Evolutionary conservation across 1,284 basidiomycete genomes (phyloP).

Genomic region (Rhizoctonia solani): DNA sequence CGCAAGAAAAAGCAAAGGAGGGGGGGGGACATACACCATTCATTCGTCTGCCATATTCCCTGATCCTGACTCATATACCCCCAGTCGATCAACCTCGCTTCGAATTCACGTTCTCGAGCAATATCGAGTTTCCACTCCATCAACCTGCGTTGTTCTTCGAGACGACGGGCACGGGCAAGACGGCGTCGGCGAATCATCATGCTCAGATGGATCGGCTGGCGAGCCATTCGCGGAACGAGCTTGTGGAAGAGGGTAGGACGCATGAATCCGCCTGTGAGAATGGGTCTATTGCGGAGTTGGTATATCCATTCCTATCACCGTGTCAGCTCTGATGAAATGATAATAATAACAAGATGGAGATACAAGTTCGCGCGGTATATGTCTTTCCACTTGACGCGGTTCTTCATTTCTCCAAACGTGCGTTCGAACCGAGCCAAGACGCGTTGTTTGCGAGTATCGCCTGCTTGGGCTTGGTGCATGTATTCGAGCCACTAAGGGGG

Average conservation of each 20-base stretch:
- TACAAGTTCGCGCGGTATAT: constrained; percentile 58
- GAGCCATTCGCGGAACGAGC: constrained; percentile 74
- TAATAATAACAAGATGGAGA: constrained; percentile 26
- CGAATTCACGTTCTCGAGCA: constrained; percentile 59
- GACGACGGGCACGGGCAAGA: constrained; percentile 53
- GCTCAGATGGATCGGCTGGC: constrained; percentile 69
- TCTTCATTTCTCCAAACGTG: constrained; percentile 56
- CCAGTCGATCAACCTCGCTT: constrained; percentile 47
- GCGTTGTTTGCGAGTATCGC: constrained; percentile 53
- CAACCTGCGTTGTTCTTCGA: constrained; percentile 46
- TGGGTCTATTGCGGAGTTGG: constrained; percentile 58
- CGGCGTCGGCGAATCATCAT: constrained; percentile 70
- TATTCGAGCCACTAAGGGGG: constrained; percentile 61
- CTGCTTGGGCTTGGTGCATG: constrained; percentile 57
- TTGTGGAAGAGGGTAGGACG: constrained; percentile 63
- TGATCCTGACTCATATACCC: constrained; percentile 40
- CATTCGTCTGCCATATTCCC: constrained; percentile 41
- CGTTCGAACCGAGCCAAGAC: constrained; percentile 60
- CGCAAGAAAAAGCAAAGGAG: too few species aligned
- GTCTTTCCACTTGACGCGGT: constrained; percentile 55
- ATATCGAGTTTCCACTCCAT: constrained; percentile 52
- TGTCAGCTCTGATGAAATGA: neutral
- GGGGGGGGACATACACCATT: constrained; percentile 50
- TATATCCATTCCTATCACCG: constrained; percentile 54
- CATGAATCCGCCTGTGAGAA: constrained; percentile 69